Base-by-base conservation (phyloP, 2,329 filamentous ascomycete species). In the Fusarium sp. region DNA sequence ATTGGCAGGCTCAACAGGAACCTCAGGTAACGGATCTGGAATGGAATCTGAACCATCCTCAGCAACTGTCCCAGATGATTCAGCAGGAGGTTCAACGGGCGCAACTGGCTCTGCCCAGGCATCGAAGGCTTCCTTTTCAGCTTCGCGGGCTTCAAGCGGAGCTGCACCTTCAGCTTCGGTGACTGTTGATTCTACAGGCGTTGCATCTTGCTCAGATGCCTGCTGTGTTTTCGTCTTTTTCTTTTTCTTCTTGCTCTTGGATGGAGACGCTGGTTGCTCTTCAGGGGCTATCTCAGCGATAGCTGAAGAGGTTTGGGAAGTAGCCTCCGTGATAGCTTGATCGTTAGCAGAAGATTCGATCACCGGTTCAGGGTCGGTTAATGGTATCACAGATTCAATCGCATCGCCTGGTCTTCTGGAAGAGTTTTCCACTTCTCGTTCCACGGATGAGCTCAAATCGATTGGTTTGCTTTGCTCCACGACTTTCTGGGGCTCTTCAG, bases 191-290 rank as follows among this genome's bases (percentile, higher is more conserved):
- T 59, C 62, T 15, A 26, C 37, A 8, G 20, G 17, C 7, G 35
- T 17, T 40, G 45, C 18, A 41, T 69, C 61, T 18, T 72, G 70
- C 33, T 70, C 53, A 10, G 15, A 23, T 38, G 42, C 20, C 26
- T 69, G 64, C 23, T 64, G 66, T 20, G 55, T 18, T 40, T 72
- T 75, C 45, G 42, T 70, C 65, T 77, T 75, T 60, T 75, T 77
- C 64, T 76, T 76, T 55, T 71, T 75, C 61, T 76, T 76, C 61
- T 75, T 76, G 50, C 58, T 72, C 61, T 75, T 73, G 5, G 67
- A 56, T 20, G 56, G 69, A 40, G 69, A 49, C 20, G 59, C 58
- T 9, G 27, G 23, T 26, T 52, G 37, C 27, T 69, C 65, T 32
- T 58, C 58, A 15, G 26, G 40, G 6, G 37, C 55, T 14, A 30